Evolutionary conservation across 805 yeast genomes (phyloP), one percentile per base, ranked within the genome.

Genomic region (Brettanomyces sp.): DNA sequence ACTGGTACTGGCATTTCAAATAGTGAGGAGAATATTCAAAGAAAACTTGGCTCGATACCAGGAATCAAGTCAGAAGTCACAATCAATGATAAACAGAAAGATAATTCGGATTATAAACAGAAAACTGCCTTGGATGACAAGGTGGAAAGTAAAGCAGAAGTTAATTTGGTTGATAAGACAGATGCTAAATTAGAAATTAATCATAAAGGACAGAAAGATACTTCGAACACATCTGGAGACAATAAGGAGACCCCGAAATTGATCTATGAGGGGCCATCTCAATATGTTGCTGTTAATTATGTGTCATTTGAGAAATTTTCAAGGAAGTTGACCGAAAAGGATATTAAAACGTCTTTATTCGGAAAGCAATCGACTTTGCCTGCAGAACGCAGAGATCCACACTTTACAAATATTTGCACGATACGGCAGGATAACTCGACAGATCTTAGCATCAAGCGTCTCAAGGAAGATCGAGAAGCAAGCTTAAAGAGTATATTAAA

Each of bases 251-350:
- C 18, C 18, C 39, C 36, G 9, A 35, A 46, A 24, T 40, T 45
- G 6, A 49, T 68, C 0, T 79, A 70, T 53, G 82, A 80, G 59
- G 95, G 95, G 0, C 95, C 95, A 1, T 62, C 68, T 2, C 88
- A 80, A 55, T 70, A 70, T 45, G 79, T 82, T 2, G 70, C 79
- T 1, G 69, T 76, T 34, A 79, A 81, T 52, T 67, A 67, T 37
- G 60, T 87, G 0, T 69, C 76, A 1, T 65, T 85, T 40, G 70
- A 79, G 48, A 75, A 74, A 35, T 77, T 78, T 51, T 28, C 45
- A 3, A 64, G 60, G 23, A 64, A 64, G 3, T 47, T 56, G n/a
- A 48, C 59, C 3, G 40, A 36, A 5, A 56, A 62, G 7, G 61
- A 63, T 11, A 56, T 75, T 23, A 65, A 66, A 33, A 50, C 55